These are phyloP conservation scores for Scenedesmus sp. DNA, from an alignment of 163 green algal genomes.

Conservation along the genomic window DNA sequence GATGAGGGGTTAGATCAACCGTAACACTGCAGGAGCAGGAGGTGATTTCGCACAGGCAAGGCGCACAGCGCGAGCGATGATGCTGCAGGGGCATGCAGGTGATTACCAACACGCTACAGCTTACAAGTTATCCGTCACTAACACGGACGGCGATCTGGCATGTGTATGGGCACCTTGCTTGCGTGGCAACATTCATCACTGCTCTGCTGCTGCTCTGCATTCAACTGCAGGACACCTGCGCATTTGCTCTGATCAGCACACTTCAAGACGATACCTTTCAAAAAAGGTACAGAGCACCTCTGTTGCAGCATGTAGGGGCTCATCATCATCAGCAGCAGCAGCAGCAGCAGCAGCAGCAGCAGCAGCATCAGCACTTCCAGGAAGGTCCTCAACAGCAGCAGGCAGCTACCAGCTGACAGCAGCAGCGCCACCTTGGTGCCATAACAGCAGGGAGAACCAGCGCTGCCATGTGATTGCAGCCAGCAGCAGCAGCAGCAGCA, in stretches of 20 bases:
- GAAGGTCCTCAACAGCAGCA: background rate
- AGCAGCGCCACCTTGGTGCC: background rate
- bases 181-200: background rate
- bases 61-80: background rate
- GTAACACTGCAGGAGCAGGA: background rate
- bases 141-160: background rate
- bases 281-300: background rate
- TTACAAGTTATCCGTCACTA: background rate
- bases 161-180: background rate
- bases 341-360: background rate
- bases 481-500: slow-evolving; percentile 1
- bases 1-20: no score
- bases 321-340: background rate
- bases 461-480: background rate
- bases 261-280: background rate
- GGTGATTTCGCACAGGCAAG: background rate
- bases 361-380: background rate
- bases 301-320: background rate
- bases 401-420: background rate
- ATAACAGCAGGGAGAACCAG: background rate
- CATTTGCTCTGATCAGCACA: background rate
- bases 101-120: background rate
- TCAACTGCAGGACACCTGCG: background rate
- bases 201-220: slow-evolving; percentile 5
- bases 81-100: background rate